A percentile compares a stretch with the other conserved stretches of the same genome.
phyloP scores from a whole-genome alignment of 148 eudicot species.

The Pouteria glomerata region DNA sequence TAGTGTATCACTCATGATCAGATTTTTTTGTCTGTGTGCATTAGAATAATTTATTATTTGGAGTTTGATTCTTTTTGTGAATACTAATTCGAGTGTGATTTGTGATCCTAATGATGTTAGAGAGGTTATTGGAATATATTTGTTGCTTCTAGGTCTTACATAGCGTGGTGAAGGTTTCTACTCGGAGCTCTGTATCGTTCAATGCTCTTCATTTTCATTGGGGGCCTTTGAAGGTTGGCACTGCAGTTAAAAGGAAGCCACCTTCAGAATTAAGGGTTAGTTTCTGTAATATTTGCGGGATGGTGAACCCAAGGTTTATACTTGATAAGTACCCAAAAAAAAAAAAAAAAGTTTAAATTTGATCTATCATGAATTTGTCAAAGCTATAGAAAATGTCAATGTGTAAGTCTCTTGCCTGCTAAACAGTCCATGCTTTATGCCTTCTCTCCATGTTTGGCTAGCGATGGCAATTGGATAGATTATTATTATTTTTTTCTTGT shows the following conservation, averaged over 20 bases:
- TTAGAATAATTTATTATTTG: no score
- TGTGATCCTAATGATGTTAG: neutral
- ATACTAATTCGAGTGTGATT: neutral
- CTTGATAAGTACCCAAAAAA: no score
- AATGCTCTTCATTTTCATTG: conserved; percentile 40
- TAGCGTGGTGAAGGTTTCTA: conserved; percentile 71
- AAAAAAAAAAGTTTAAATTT: no score
- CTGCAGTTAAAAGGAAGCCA: conserved; percentile 63
- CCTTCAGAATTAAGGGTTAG: conserved; percentile 84
- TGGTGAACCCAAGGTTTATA: neutral
- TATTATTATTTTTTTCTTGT: no score
- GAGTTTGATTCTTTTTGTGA: neutral
- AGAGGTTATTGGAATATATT: neutral
- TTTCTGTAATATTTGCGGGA: neutral
- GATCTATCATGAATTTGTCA: neutral
- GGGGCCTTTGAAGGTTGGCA: conserved; percentile 31
- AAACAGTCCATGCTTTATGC: neutral
- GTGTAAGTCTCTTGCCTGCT: neutral
- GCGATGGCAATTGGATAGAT: no score
- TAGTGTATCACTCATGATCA: no score
- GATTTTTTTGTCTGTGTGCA: no score
- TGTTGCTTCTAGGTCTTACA: neutral
- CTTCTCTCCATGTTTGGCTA: neutral
- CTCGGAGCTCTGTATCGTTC: conserved; percentile 37
- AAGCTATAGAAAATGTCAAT: neutral